Conservation (phyloP, 306 rosid genomes). For the Carpinus viminea region DNA sequence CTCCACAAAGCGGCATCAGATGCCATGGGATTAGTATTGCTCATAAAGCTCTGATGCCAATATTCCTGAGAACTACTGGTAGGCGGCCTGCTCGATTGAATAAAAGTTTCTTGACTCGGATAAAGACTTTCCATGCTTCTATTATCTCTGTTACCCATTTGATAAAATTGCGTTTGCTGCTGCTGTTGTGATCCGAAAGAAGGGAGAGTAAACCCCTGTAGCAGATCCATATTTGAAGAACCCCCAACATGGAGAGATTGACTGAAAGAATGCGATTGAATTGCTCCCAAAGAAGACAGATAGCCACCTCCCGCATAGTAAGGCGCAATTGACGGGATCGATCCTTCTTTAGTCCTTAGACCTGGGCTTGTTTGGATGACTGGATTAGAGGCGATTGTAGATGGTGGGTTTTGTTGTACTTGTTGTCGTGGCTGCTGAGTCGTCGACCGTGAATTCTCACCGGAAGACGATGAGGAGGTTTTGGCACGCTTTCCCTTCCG, state of each 20-base stretch:
- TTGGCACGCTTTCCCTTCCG: slow-evolving; percentile 52
- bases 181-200: slow-evolving; percentile 27
- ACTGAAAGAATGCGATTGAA: slow-evolving; percentile 26
- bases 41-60: slow-evolving; percentile 44
- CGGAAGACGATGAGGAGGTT: neutral
- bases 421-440: slow-evolving; percentile 3
- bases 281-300: slow-evolving; percentile 40
- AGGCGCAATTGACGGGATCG: neutral
- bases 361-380: neutral
- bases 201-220: slow-evolving; percentile 41
- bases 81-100: slow-evolving; percentile 24
- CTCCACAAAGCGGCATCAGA: slow-evolving; percentile 44
- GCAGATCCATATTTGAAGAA: slow-evolving; percentile 44
- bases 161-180: slow-evolving; percentile 28
- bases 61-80: slow-evolving; percentile 16
- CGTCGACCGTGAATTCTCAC: slow-evolving; percentile 18
- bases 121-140: slow-evolving; percentile 25
- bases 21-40: slow-evolving; percentile 6
- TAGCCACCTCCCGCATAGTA: slow-evolving; percentile 37
- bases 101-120: slow-evolving; percentile 11
- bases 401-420: slow-evolving; percentile 12
- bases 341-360: slow-evolving; percentile 1
- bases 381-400: neutral
- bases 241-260: slow-evolving; percentile 15
- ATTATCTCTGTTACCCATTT: slow-evolving; percentile 23